Evolutionary conservation across 257 asterid genomes (phyloP), one percentile per base, ranked within the genome.

Genomic region (Plantago ovata): DNA sequence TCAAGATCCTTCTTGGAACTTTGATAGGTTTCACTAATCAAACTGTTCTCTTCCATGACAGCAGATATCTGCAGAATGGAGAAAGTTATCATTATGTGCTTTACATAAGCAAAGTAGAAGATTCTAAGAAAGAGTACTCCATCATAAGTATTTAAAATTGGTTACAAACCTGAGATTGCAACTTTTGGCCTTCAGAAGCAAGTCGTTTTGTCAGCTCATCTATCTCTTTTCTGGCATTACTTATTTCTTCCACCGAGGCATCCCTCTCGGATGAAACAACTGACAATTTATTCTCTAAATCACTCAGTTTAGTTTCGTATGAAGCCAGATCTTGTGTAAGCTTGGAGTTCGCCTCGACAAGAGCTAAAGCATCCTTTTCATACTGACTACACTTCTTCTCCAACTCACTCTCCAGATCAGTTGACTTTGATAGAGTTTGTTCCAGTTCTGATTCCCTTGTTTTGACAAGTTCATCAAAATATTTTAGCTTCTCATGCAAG

Each of bases 1-100:
- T 84, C 83, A 55, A 88, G 95, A 56, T 92, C 96, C 76, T 75
- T 80, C 81, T 75, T 84, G 36, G 96, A 71, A 66, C 53, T 79
- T 61, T 87, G 81, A 68, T 77, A 77, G 55, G 87, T 72, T 79
- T 89, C 93, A 13, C 67, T 75, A 21, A 87, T 89, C 71, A 43
- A 62, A 65, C 70, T 82, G 61, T 82, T 92, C 70, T 92, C 95
- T 61, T 85, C 88, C 77, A 74, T 71, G 13, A 79, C 72, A 44
- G 94, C 83, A 59, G 94, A 80, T 71, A 87, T 75, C 95, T 85
- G 90, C 32, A 67, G 53, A 42, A 58, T 24, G 49, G 61, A 66
- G 38, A 63, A 22, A 48, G 16, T 16, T 28, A 57, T 39, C 9
- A 13, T 59, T 21, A 47, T 28, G 47, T 51, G 62, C 60, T 4